Base-by-base conservation (phyloP, 78 protist genomes). In the Dictyostelium purpureum region DNA sequence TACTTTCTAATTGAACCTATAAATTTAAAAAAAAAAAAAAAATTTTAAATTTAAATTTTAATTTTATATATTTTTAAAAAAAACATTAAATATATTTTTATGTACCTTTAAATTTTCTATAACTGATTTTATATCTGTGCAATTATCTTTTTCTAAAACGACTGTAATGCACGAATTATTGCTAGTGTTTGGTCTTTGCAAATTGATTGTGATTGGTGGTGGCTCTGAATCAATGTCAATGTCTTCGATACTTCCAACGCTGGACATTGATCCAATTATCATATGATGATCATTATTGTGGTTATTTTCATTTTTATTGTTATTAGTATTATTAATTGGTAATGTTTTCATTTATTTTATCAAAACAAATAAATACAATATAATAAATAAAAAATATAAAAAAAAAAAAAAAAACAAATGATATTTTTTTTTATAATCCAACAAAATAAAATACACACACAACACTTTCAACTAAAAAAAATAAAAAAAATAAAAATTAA, bases 1-100 rank as follows among this genome's bases (percentile, higher is more conserved):
- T 74, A 24, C 7, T 5, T 40, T 49, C 52, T 18, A 74, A 52
- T 74, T 74, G 80, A 31, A 51, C 51, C 80, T 74, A 26, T 47
- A 37, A 14, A 63, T 33, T 11, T 16, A 0, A 37, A 65, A 65
- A 65, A 65, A 65, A 16, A 65, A 37, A 35, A 63, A 63, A 63
- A 63, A 63, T 33, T 31, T 18, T 2, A 14, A 66, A 37, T 66
- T 19, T 11, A 47, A 6, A 47, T 47, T 47, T 11, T 47, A 47
- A 47, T 47, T 47, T 33, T 11, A 63, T 16, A 63, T 63, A 33
- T 21, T 57, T 57, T 57, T 57, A 63, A 63, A 63, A 61, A 63
- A 63, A 24, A 31, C 16, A 31, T 10, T 16, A 31, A 40, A 67
- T 67, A 14, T 57, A 16, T 57, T 19, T 57, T 57, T 11, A 57